Conservation (phyloP, 495 filamentous ascomycete species). For the Astrothelium macrocarpum region DNA sequence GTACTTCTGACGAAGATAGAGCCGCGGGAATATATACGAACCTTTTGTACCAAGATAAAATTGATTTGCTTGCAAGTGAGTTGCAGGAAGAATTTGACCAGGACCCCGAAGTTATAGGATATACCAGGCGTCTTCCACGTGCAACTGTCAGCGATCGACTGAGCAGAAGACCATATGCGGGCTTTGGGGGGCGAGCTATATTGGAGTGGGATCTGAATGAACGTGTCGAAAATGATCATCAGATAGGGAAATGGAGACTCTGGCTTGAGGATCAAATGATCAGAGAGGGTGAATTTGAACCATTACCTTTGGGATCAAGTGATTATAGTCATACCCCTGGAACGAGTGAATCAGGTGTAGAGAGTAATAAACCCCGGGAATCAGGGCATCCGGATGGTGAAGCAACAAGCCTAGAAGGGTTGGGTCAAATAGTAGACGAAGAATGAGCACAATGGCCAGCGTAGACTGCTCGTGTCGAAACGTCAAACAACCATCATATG, state of each 20-base stretch:
- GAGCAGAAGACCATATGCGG: not conserved
- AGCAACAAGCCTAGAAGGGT: too few relatives aligned
- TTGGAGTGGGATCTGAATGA: not conserved
- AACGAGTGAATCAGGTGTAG: too few relatives aligned
- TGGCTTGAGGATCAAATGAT: not conserved
- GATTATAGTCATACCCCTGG: too few relatives aligned
- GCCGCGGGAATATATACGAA: not conserved
- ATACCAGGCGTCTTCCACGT: not conserved
- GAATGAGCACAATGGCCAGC: too few relatives aligned
- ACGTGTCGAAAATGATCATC: not conserved
- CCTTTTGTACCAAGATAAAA: not conserved
- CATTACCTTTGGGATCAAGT: too few relatives aligned
- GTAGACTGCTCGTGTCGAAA: too few relatives aligned
- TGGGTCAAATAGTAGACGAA: too few relatives aligned
- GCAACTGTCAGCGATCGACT: not conserved
- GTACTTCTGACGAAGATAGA: not conserved
- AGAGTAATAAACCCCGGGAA: too few relatives aligned
- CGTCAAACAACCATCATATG: too few relatives aligned
- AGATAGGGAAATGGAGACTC: not conserved
- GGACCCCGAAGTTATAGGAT: not conserved
- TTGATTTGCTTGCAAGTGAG: not conserved
- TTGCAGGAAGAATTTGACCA: not conserved
- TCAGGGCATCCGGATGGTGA: too few relatives aligned
- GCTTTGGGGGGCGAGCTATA: not conserved
- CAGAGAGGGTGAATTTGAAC: too few relatives aligned